Evolutionary conservation across 306 rosid species (phyloP).

Genomic region (Rosa chinensis): DNA sequence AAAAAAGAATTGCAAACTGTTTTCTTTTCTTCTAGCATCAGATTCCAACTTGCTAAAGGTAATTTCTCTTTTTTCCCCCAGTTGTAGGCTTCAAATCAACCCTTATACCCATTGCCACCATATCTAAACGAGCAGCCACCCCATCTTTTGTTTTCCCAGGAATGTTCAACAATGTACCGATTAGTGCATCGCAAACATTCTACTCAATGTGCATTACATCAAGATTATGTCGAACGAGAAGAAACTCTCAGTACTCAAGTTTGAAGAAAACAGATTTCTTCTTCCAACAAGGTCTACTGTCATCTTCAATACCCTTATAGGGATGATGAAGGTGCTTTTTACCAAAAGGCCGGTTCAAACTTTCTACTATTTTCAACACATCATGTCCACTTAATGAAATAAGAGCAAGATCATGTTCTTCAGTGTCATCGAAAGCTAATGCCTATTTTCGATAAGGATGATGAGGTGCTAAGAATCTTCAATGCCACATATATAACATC

Average conservation of each 20-base stretch:
- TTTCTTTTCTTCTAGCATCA: not conserved
- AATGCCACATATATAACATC: not conserved
- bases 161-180: not conserved
- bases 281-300: constrained; percentile 7
- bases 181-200: not conserved
- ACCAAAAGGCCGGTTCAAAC: too few species aligned
- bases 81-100: too few species aligned
- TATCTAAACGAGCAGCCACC: not conserved
- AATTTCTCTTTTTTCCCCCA: too few species aligned
- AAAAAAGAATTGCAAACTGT: not conserved
- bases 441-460: not conserved
- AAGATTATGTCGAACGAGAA: not conserved
- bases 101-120: too few species aligned
- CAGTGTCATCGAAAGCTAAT: not conserved
- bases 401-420: not conserved
- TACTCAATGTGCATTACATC: constrained; percentile 12
- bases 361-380: not conserved
- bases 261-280: constrained; percentile 7
- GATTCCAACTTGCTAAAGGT: not conserved
- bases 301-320: too few species aligned
- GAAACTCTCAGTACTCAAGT: not conserved
- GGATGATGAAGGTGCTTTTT: too few species aligned
- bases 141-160: not conserved
- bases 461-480: not conserved
- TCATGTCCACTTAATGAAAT: not conserved